Evolutionary conservation across 371 early-diverging fungal genomes (phyloP), one percentile per base, ranked within the genome.

Genomic region (Mortierella sp.): DNA sequence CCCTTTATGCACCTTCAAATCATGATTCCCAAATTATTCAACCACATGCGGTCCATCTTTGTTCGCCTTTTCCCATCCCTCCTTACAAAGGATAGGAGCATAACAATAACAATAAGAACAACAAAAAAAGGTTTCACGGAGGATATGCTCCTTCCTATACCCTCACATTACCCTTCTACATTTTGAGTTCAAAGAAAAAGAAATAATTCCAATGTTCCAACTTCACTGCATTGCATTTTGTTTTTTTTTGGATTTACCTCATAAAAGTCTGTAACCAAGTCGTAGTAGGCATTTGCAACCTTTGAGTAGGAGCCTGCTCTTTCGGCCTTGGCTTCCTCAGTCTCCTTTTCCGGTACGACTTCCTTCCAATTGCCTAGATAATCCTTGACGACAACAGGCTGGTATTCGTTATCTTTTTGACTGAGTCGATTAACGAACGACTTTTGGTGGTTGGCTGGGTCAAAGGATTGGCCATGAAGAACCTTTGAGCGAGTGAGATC

Each of bases 261-360:
- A 84, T 94, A 95, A 70, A 95, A 94, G 71, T 95, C 95, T n/a
- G 95, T 95, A 45, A 91, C 93, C 77, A 94, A 87, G 80, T 94
- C 92, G 70, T 95, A 95, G 77, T 93, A 95, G 45, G 93, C 89
- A 84, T 95, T 95, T 71, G 93, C 92, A 71, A 95, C 85, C 30
- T 84, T 84, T 67, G 92, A 93, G 84, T 93, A 94, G 64, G 90
- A 86, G 61, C 73, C 70, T n/a, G 85, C 77, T 68, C 94, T 86
- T 70, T 88, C 87, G 12, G 40, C 63, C 64, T 73, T 78, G 45
- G 65, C 70, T 43, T 78, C 63, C 49, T 70, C 73, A 0, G 73
- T 67, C 57, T 78, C 78, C 3, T 73, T 47, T 30, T 69, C 70
- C n/a, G 89, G 78, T 16, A 80, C 66, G 12, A 67, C 70, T 28